Percentiles rank a stretch among this genome's conserved stretches.
phyloP scores from a whole-genome alignment of 179 eudicot genomes.

The Vitellaria paradoxa region DNA sequence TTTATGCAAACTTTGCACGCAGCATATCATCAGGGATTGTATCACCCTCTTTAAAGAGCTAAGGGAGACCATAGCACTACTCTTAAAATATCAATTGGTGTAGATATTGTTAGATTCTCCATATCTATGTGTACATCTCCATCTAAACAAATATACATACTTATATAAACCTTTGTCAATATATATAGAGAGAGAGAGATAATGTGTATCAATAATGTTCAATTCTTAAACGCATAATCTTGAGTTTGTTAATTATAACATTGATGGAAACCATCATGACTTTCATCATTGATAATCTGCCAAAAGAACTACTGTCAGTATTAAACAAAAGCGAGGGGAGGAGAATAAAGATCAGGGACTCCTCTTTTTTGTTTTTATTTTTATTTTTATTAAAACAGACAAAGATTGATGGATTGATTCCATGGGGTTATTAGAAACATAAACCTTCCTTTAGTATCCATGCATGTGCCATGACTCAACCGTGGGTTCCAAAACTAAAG shows the following conservation, averaged over 20 bases:
- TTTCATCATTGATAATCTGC: conserved; percentile 8
- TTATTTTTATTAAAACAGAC: not conserved
- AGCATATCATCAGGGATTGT: not conserved
- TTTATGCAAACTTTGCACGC: not conserved
- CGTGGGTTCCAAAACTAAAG: not conserved
- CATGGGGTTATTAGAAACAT: not conserved
- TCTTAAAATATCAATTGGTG: not conserved
- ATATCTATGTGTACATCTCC: not conserved
- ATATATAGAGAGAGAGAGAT: not conserved
- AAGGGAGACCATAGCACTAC: not conserved
- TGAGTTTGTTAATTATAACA: not conserved
- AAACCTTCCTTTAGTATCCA: not conserved
- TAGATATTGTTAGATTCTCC: not conserved
- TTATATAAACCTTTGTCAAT: too few species aligned
- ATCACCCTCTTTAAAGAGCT: too few species aligned
- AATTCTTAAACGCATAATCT: not conserved
- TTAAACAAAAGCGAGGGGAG: not conserved
- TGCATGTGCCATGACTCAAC: not conserved
- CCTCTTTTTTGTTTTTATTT: too few species aligned
- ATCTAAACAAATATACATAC: too few species aligned
- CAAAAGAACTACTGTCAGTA: not conserved
- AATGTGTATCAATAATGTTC: not conserved
- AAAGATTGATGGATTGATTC: not conserved
- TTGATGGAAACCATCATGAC: conserved; percentile 5
- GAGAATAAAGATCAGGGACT: too few species aligned